Conservation (phyloP, 371 early-diverging fungal genomes). For the Mucor irregularis region DNA sequence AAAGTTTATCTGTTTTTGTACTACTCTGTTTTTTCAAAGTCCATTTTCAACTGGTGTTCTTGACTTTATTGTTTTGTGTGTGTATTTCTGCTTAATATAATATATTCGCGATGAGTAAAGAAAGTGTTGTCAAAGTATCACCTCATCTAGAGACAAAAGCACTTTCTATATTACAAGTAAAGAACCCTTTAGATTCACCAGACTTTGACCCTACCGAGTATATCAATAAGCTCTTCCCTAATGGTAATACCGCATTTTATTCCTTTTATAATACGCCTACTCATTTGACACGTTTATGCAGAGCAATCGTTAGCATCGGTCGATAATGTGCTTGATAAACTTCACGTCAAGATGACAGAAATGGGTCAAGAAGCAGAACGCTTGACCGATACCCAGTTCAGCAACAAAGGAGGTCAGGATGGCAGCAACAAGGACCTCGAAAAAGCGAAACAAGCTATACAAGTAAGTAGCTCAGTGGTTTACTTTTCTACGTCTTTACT, state of each 20-base stretch:
- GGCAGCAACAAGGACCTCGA: constrained; percentile 66
- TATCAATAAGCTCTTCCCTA: constrained; percentile 83
- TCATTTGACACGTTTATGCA: constrained; percentile 10
- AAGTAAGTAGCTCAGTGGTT: constrained; percentile 41
- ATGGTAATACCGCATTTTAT: constrained; percentile 43
- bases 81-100: neutral
- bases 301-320: constrained; percentile 74
- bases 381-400: constrained; percentile 70
- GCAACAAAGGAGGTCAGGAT: constrained; percentile 44
- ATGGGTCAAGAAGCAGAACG: constrained; percentile 68
- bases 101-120: constrained; percentile 3
- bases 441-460: constrained; percentile 69
- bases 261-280: neutral
- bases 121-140: constrained; percentile 38
- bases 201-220: constrained; percentile 75
- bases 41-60: too few species aligned
- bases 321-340: constrained; percentile 65
- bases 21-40: neutral
- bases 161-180: constrained; percentile 48
- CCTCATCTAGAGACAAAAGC: constrained; percentile 53
- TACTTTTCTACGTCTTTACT: neutral
- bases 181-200: constrained; percentile 69
- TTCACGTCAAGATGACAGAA: constrained; percentile 57
- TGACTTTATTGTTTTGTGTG: neutral
- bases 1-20: neutral